Evolutionary conservation across 2,329 filamentous ascomycete genomes (phyloP), one percentile per base, ranked within the genome.

Genomic region (Xylogone sp.): DNA sequence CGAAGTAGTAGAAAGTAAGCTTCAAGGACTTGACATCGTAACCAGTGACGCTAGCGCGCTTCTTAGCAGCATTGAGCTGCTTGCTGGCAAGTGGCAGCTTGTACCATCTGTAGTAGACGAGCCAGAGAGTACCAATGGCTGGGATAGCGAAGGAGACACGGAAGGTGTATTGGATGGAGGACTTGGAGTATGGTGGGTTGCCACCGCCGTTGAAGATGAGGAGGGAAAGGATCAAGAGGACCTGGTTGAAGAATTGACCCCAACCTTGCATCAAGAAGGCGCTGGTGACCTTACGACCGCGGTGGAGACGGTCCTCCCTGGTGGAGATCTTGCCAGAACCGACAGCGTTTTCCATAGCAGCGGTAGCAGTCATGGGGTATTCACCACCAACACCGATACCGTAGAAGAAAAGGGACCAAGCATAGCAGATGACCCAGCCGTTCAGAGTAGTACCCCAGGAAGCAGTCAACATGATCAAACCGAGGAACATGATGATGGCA

Each of bases 191-290:
- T 2, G 91, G 90, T 20, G 88, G 83, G 60, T 59, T 62, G 13
- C 63, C 65, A n/a, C 55, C 60, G 16, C 52, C 56, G 65, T 86
- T 84, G 78, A 96, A 90, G 81, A 96, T 94, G 72, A 93, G 88
- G 62, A 95, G 78, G 53, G 97, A 82, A 47, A 95, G 77, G 64
- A 97, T 96, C 57, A 97, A 81, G 52, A 96, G 73, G 62, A 88
- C 86, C 73, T 97, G 93, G 81, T 97, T 97, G 76, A 89, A 77
- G 69, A 96, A 89, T 71, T 97, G 93, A 59, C 93, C 93, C 93
- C 93, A 97, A 50, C 93, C 93, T 72, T 97, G 93, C 93, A 97
- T 97, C 72, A 97, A 72, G 76, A 97, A 97, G 53, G 93, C 92
- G 69, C 87, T 90, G 59, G 91, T 96, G 68, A 97, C 93, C 71